Base-by-base conservation (phyloP, 2,329 filamentous ascomycete species). In the Epichloe scottii region DNA sequence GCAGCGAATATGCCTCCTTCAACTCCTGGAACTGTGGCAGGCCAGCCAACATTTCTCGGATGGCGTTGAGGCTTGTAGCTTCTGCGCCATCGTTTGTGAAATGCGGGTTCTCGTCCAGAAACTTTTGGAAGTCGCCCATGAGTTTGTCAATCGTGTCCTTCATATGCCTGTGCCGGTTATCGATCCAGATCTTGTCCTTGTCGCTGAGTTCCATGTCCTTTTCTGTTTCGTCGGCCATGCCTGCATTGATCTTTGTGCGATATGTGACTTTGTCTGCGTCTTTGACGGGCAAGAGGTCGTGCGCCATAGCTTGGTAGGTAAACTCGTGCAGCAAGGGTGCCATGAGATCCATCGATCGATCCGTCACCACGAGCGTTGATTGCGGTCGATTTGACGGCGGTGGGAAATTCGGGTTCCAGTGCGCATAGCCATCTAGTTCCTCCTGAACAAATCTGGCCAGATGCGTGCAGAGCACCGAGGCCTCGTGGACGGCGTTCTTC, bases 271-370 rank as follows among this genome's bases (percentile, higher is more conserved):
- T 95, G 57, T 95, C 89, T 23, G 80, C 84, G 50, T 97, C 93
- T 60, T 86, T 83, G 62, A 98, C 89, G 0, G 86, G 85, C 33
- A 98, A 71, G 8, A 98, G 73, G 63, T 98, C 93, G 66, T 96
- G 88, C 3, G 89, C 91, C 91, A 98, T 97, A 48, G 93, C 89
- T 68, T 98, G 93, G 65, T 97, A 98, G 12, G 93, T 96, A 64
- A 98, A 96, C 62, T 98, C 93, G 68, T 98, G 93, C 4, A 97
- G 64, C 11, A 97, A 70, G 1, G 93, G 93, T 0, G 91, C 84
- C 70, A 85, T 81, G 3, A 96, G 69, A 65, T 98, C 93, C 85
- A 98, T 93, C 7, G 89, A 88, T 55, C 93, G 81, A 66, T 97
- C 93, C 1, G 89, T 87, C 54, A 98, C 85, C 60, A 95, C 74